Evolutionary conservation across 495 filamentous ascomycete species (phyloP).

Genomic region (Aspergillus olivimuriae): DNA sequence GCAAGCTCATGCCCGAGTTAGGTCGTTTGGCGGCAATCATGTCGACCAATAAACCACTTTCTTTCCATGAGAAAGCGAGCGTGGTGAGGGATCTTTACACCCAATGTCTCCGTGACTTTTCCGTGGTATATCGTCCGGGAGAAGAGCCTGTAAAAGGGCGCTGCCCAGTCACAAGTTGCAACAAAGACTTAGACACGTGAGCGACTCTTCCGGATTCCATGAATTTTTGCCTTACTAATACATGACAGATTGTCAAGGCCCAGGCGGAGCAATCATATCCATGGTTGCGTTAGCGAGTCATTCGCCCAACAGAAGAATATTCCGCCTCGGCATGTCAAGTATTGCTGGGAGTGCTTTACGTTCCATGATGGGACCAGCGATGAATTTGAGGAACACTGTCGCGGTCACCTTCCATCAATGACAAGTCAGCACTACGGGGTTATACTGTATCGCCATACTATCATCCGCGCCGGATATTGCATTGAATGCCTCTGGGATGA

Average conservation of each 20-base stretch:
- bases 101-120: neutral
- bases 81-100: neutral
- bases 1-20: slow-evolving; percentile 5
- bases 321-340: too few relatives aligned
- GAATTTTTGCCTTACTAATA: too few relatives aligned
- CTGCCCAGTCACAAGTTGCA: neutral
- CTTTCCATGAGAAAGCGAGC: neutral
- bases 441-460: slow-evolving; percentile 6
- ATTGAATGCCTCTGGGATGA: slow-evolving; percentile 6
- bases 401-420: too few relatives aligned
- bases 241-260: too few relatives aligned
- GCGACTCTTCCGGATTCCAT: too few relatives aligned
- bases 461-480: slow-evolving; percentile 5
- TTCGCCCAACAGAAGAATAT: too few relatives aligned
- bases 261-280: too few relatives aligned
- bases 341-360: slow-evolving; percentile 10
- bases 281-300: too few relatives aligned
- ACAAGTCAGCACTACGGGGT: slow-evolving; percentile 5
- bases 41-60: slow-evolving; percentile 1
- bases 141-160: neutral
- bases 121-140: slow-evolving; percentile 1
- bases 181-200: too few relatives aligned
- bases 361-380: too few relatives aligned
- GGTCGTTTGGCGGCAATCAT: slow-evolving; percentile 2
- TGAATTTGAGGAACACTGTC: too few relatives aligned